A percentile compares a stretch with the other conserved stretches of the same genome.
phyloP scores from a whole-genome alignment of 2,329 filamentous ascomycete genomes.

The Colletotrichum orbiculare region DNA sequence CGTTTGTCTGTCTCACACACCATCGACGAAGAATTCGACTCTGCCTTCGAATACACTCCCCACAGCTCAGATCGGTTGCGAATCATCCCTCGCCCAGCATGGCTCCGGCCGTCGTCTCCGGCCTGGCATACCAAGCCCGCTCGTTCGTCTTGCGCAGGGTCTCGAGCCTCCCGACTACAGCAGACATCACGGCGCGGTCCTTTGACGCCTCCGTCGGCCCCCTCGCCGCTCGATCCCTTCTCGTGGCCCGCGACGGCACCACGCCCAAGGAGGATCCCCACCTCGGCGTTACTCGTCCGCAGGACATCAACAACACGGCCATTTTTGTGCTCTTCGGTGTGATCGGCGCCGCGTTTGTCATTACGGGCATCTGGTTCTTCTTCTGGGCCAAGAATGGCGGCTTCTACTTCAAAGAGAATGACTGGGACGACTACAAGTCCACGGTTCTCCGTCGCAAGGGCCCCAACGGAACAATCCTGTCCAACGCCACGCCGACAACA shows the following conservation, averaged over 20 bases:
- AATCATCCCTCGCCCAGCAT: conserved; percentile 39
- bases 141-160: conserved; percentile 45
- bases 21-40: too few species aligned
- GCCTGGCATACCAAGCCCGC: conserved; percentile 33
- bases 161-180: conserved; percentile 40
- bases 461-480: conserved; percentile 87
- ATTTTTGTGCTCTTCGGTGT: conserved; percentile 89
- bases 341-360: conserved; percentile 80
- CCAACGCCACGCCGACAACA: conserved; percentile 84
- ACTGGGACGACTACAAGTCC: conserved; percentile 99
- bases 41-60: too few species aligned
- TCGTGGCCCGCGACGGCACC: conserved; percentile 50
- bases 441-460: conserved; percentile 91
- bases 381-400: conserved; percentile 98
- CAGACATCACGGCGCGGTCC: conserved; percentile 38
- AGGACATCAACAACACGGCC: conserved; percentile 72
- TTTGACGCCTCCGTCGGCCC: conserved; percentile 51
- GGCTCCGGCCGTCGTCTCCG: conserved; percentile 54
- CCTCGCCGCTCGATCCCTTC: conserved; percentile 55
- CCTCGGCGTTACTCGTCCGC: conserved; percentile 62
- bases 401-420: conserved; percentile 83
- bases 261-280: conserved; percentile 52
- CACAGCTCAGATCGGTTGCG: too few species aligned
- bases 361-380: conserved; percentile 93
- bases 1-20: background rate